Conservation (phyloP, 768 basidiomycete genomes). For the Suillus placidus region DNA sequence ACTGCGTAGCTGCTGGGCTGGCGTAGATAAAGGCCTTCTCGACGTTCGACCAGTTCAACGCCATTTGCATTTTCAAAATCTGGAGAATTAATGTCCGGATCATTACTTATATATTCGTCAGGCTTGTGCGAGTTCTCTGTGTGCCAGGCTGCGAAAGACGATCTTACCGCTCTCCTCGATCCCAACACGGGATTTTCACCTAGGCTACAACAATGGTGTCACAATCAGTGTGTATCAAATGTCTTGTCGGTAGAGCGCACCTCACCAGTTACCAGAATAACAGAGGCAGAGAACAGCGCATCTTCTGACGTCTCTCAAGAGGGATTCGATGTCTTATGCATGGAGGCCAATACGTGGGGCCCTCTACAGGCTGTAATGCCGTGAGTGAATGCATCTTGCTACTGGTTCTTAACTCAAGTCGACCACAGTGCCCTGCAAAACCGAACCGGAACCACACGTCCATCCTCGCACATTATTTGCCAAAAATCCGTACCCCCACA, state of each 20-base stretch:
- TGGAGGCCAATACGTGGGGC: slow-evolving; percentile 84
- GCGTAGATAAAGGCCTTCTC: too few relatives aligned
- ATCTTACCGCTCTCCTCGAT: slow-evolving; percentile 63
- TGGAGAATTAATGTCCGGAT: slow-evolving; percentile 31
- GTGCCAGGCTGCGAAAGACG: slow-evolving; percentile 56
- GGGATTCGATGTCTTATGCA: slow-evolving; percentile 61
- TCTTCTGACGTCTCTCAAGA: slow-evolving; percentile 42
- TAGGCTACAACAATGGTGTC: slow-evolving; percentile 52
- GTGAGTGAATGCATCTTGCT: slow-evolving; percentile 43
- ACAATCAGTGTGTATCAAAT: slow-evolving; percentile 53
- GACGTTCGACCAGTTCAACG: not conserved
- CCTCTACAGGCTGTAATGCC: slow-evolving; percentile 77
- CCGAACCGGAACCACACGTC: slow-evolving; percentile 46
- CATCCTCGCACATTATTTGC: slow-evolving; percentile 58
- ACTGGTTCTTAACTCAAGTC: not conserved
- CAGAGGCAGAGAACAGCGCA: slow-evolving; percentile 49
- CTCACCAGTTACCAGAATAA: slow-evolving; percentile 42
- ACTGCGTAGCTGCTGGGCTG: too few relatives aligned
- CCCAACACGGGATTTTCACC: slow-evolving; percentile 74
- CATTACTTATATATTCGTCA: slow-evolving; percentile 60
- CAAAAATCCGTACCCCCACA: slow-evolving; percentile 80
- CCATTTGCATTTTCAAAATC: not conserved
- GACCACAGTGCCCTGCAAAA: slow-evolving; percentile 65
- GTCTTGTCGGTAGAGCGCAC: not conserved
- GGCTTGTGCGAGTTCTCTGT: slow-evolving; percentile 64